Base-by-base conservation (phyloP, 371 early-diverging fungal genomes). In the Mortierella sp. region DNA sequence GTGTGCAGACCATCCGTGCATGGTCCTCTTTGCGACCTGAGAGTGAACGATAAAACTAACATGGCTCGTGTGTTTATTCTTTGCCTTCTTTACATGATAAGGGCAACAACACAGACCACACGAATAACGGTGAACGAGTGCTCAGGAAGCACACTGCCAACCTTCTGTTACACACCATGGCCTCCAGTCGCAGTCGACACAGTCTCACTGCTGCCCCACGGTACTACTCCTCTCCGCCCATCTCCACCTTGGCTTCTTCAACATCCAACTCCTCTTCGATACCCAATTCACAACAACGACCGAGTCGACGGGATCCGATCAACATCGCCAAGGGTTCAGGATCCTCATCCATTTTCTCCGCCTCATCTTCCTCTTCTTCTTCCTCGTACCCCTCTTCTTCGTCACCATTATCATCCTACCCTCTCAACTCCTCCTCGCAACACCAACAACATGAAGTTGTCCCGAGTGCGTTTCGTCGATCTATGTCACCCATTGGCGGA, bases 401-500 rank as follows among this genome's bases (percentile, higher is more conserved):
- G 5, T 34, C 46, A 28, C 71, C 37, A 50, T 71, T 71, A 3
- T 48, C 53, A 26, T 37, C 59, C 14, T 8, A 61, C 34, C 50
- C 28, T 59, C 1, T 16, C 50, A 14, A 19, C 0, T 70, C 70
- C 24, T 50, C 50, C 31, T 69, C 70, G 0, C 77, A 51, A 16
- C 50, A 6, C 43, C 43, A 43, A 9, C 19, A 19, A 59, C 40
- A 74, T 72, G 79, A 79, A 5, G 19, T 71, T 10, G 10, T 71
- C 10, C 37, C 67, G 40, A 71, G 50, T 48, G 10, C 48, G 11
- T 26, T 74, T 37, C 79, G 79, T n/a, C 74, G 79, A 31, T 82
- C 83, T 8, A 73, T 79, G 74, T 79, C 83, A 0, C 76, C 83
- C 16, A 83, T 83, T 19, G 76, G 76, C 4, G 77, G 74, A 28